phyloP scores from a whole-genome alignment of 345 rosid genomes.

The Luvunga scandens region DNA sequence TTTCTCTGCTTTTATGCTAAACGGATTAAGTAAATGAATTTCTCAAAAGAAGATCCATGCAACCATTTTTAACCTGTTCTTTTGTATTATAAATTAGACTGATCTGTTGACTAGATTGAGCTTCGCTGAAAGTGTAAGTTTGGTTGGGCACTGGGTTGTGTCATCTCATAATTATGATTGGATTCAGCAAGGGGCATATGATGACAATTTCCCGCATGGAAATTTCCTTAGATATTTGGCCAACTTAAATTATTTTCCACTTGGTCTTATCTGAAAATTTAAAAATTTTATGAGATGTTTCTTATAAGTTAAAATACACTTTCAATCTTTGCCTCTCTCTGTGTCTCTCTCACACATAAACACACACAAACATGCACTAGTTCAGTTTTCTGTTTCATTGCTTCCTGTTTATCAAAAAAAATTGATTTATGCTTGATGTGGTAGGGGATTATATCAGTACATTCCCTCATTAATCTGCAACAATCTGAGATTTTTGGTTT shows the following conservation, averaged over 20 bases:
- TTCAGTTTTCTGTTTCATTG: neutral
- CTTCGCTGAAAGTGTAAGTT: neutral
- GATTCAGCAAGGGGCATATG: neutral
- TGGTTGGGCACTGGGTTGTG: neutral
- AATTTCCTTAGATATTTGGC: neutral
- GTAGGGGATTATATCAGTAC: neutral
- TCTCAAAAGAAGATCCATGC: neutral
- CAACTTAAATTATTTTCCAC: neutral
- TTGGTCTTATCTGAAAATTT: too few relatives aligned
- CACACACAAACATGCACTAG: neutral
- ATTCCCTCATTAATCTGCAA: neutral
- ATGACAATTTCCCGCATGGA: neutral
- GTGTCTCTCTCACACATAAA: neutral
- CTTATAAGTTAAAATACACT: neutral
- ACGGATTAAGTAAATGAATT: neutral
- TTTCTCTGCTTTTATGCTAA: neutral
- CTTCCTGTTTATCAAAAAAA: neutral
- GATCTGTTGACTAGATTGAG: neutral
- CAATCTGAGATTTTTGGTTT: neutral
- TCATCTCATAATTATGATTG: neutral
- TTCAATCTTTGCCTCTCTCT: neutral
- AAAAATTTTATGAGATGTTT: too few relatives aligned
- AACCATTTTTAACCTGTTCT: neutral
- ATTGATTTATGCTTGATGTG: neutral
- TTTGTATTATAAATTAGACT: neutral